Evolutionary conservation across 1,284 basidiomycete species (phyloP).

Genomic region (Ustilago bromivora): DNA sequence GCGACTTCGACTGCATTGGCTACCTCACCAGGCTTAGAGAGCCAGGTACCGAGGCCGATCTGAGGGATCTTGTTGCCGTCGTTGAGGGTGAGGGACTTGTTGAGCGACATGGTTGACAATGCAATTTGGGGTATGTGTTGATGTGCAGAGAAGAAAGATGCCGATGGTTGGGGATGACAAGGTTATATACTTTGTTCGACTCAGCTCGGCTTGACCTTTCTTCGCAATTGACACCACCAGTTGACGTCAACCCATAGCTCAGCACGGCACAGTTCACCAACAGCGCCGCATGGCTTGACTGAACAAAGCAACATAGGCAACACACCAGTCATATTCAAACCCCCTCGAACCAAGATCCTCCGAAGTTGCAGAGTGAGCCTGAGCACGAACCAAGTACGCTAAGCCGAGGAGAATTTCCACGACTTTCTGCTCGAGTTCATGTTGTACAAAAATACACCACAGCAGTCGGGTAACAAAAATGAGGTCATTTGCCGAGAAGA

Average conservation of each 20-base stretch:
- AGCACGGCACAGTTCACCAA: neutral
- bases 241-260: neutral
- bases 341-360: neutral
- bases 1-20: constrained; percentile 74
- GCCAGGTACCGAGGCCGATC: constrained; percentile 83
- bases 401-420: constrained; percentile 14
- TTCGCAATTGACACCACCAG: neutral
- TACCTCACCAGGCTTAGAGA: constrained; percentile 81
- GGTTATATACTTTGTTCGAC: constrained; percentile 21
- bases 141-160: neutral
- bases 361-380: constrained; percentile 15
- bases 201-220: neutral
- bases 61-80: constrained; percentile 67
- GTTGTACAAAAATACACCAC: neutral
- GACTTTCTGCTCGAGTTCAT: constrained; percentile 7
- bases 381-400: constrained; percentile 23
- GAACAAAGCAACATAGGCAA: neutral
- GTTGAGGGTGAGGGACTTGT: constrained; percentile 62
- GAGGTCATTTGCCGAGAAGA: constrained; percentile 29
- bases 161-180: neutral
- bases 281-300: constrained; percentile 10
- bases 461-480: constrained; percentile 1
- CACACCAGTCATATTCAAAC: neutral
- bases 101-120: constrained; percentile 49
- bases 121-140: neutral